Conservation (phyloP, 176 grass and related monocot species). For the Rhipidocladum racemiflorum region DNA sequence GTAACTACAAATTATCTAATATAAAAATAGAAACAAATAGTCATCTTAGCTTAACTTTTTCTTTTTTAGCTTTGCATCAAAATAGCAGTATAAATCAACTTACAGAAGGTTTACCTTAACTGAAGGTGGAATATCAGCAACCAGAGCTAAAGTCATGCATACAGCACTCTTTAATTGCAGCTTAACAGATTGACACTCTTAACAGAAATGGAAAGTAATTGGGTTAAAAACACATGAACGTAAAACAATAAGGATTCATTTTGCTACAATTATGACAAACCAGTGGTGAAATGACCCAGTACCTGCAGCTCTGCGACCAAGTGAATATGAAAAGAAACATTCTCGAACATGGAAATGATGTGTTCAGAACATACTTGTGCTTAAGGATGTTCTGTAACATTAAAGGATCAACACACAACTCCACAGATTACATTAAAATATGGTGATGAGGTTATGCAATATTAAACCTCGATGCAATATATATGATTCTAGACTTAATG, state of each 20-base stretch:
- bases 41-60: too few species aligned
- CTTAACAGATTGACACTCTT: neutral
- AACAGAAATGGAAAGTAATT: neutral
- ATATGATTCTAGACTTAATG: constrained; percentile 12
- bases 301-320: constrained; percentile 74
- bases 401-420: neutral
- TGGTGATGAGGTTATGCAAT: neutral
- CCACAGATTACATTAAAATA: constrained; percentile 7
- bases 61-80: too few species aligned
- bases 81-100: too few species aligned
- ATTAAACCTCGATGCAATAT: neutral
- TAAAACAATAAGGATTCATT: constrained; percentile 13
- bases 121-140: too few species aligned
- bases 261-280: constrained; percentile 13
- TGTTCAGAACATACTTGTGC: neutral
- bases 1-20: too few species aligned
- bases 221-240: constrained; percentile 3
- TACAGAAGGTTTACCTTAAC: too few species aligned
- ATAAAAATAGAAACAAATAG: too few species aligned
- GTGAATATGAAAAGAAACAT: constrained; percentile 50
- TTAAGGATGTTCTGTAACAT: constrained; percentile 6
- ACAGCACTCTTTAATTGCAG: constrained; percentile 10
- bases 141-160: constrained; percentile 19
- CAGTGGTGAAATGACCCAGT: constrained; percentile 27
- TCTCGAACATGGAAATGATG: constrained; percentile 5